Percentiles rank a stretch among this genome's conserved stretches.
Evolutionary conservation across 345 rosid genomes (phyloP).

Genomic region (Pelargonium nanum): DNA sequence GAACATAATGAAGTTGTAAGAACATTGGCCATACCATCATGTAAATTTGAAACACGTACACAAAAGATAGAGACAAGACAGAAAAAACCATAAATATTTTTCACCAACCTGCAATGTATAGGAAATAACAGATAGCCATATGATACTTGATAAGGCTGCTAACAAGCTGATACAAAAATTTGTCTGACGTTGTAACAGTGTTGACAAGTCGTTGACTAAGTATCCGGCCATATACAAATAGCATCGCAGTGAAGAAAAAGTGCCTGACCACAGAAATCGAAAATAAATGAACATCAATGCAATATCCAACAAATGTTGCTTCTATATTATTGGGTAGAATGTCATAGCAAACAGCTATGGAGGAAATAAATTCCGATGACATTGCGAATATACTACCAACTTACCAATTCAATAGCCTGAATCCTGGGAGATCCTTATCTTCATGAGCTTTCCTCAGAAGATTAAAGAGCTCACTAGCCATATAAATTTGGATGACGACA

Average conservation of each 20-base stretch:
- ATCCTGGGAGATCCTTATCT: conserved; percentile 74
- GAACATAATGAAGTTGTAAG: not conserved
- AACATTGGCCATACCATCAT: not conserved
- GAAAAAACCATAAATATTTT: conserved; percentile 1
- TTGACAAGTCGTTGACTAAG: conserved; percentile 90
- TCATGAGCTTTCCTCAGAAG: conserved; percentile 76
- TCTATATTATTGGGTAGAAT: not conserved
- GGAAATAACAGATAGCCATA: conserved; percentile 77
- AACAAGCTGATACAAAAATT: conserved; percentile 70
- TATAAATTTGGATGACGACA: conserved; percentile 81
- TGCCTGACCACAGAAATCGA: conserved; percentile 41
- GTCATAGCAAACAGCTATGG: not conserved
- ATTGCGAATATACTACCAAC: not conserved
- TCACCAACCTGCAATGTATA: conserved; percentile 75
- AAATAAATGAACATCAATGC: not conserved
- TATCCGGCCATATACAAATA: conserved; percentile 88
- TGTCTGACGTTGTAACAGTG: conserved; percentile 62
- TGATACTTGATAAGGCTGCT: conserved; percentile 79
- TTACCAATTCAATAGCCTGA: conserved; percentile 83
- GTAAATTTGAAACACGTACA: not conserved
- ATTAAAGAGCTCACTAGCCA: conserved; percentile 89
- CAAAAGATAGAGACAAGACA: not conserved
- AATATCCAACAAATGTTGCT: not conserved
- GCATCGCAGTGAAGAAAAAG: conserved; percentile 95
- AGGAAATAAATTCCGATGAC: not conserved